Percentiles rank a stretch among this genome's conserved stretches.
phyloP scores from a whole-genome alignment of 805 yeast species.

The Candida montana region DNA sequence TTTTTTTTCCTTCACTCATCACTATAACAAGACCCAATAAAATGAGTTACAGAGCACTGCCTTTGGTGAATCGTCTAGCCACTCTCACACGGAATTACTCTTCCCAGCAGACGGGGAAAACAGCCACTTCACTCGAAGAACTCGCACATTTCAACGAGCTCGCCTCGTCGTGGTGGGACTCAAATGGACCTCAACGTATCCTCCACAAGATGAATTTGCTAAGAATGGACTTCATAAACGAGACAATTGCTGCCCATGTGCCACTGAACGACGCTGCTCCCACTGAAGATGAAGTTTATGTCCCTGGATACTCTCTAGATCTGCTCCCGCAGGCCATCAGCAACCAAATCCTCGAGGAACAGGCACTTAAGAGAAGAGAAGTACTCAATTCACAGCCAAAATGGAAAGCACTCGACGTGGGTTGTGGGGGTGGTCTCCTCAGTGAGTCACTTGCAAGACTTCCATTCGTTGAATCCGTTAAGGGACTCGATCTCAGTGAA shows the following conservation, averaged over 20 bases:
- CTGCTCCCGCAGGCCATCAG: conserved; percentile 57
- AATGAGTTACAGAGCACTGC: not conserved
- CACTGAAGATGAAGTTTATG: conserved; percentile 48
- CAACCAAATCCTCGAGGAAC: conserved; percentile 42
- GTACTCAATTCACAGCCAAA: conserved; percentile 25
- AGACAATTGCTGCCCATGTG: conserved; percentile 38
- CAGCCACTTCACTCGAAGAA: conserved; percentile 55
- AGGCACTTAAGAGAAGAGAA: conserved; percentile 39
- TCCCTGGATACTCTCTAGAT: conserved; percentile 73
- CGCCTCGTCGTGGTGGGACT: conserved; percentile 99
- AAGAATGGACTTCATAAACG: conserved; percentile 80
- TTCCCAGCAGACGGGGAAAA: conserved; percentile 8
- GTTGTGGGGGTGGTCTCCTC: conserved; percentile 98
- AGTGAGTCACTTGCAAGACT: conserved; percentile 83
- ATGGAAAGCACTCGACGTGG: conserved; percentile 72
- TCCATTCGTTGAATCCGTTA: conserved; percentile 54
- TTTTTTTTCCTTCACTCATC: too few relatives aligned
- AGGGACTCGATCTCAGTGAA: conserved; percentile 79
- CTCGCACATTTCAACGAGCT: conserved; percentile 75
- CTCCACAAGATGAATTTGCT: conserved; percentile 90
- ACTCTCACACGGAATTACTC: not conserved
- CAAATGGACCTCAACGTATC: conserved; percentile 86
- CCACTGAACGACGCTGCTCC: conserved; percentile 18
- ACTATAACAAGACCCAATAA: too few relatives aligned
- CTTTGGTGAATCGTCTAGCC: not conserved